Evolutionary conservation across 805 yeast species (phyloP).

Genomic region (Torulaspora microellipsoides): DNA sequence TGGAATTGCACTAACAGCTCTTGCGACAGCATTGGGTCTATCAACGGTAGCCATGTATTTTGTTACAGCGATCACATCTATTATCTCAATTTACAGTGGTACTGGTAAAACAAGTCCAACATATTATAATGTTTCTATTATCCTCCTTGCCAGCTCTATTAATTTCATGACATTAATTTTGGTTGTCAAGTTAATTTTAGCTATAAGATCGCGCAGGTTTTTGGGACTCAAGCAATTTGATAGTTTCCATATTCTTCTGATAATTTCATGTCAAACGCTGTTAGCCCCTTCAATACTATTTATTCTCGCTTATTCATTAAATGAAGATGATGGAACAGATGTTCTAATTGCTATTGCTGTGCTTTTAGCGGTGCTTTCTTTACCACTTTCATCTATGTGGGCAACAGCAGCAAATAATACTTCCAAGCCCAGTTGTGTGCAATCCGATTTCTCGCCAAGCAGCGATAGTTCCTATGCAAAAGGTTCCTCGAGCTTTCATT

Average conservation of each 20-base stretch:
- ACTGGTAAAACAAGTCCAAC: constrained; percentile 31
- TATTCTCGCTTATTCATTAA: constrained; percentile 47
- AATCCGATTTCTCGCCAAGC: constrained; percentile 19
- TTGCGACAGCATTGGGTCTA: constrained; percentile 44
- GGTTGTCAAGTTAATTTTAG: constrained; percentile 57
- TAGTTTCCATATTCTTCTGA: constrained; percentile 70
- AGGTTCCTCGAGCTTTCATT: constrained; percentile 11
- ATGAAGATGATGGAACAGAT: constrained; percentile 33
- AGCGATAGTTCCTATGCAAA: constrained; percentile 20
- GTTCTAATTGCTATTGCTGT: constrained; percentile 50
- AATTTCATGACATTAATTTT: constrained; percentile 58
- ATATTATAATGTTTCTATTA: constrained; percentile 49
- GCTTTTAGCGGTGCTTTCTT: constrained; percentile 60
- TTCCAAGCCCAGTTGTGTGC: constrained; percentile 38
- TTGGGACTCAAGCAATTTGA: constrained; percentile 82
- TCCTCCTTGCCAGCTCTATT: constrained; percentile 66
- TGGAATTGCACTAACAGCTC: constrained; percentile 37
- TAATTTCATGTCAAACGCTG: constrained; percentile 80
- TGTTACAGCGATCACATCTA: constrained; percentile 44
- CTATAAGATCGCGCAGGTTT: constrained; percentile 66
- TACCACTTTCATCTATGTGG: constrained; percentile 88
- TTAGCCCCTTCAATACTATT: constrained; percentile 70
- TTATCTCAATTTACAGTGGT: constrained; percentile 35
- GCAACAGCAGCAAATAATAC: constrained; percentile 63
- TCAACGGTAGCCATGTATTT: constrained; percentile 59